Base-by-base conservation (phyloP, 163 green algal species). In the Scenedesmus sp. region DNA sequence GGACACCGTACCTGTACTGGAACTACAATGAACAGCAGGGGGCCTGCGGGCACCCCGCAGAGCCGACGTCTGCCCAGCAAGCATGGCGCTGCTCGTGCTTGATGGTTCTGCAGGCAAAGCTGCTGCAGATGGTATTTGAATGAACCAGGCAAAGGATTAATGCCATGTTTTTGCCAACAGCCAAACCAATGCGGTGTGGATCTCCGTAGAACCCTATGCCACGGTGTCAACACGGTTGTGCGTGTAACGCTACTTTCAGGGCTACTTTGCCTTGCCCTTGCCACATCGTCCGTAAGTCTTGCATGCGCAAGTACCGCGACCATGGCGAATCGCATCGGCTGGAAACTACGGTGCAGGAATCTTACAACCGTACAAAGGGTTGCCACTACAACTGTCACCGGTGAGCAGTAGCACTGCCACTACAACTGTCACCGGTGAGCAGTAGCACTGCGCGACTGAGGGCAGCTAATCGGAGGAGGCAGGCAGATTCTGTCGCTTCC, bases 41-140 rank as follows among this genome's bases (percentile, higher is more conserved):
- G 30, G 65, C 65, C 65, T 76, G 65, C 65, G 65, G 65, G 30
- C 65, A 76, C 65, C 65, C 65, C 65, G 65, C 65, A 76, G 65
- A 76, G 65, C 65, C 65, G 65, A 76, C 65, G 65, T 33, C 65
- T 76, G 65, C 30, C 65, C 65, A 76, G 65, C 65, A 76, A 76
- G 65, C 65, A 76, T 76, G 65, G 30, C 30, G 65, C 65, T 76
- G 65, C 65, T 76, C 65, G 65, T 18, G 65, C 65, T 76, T 40
- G 30, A 76, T 37, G 7, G 40, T 30, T 76, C 6, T 76, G 65
- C 26, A 40, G 30, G 65, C 65, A 18, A 76, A 40, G 65, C 30
- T 76, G 65, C 65, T 20, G 7, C 65, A 30, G 30, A 76, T 40
- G 30, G 65, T 6, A 76, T n/a, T n/a, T n/a, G n/a, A n/a, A n/a